phyloP scores from a whole-genome alignment of 176 grass and related monocot species.

The Carex pumila region DNA sequence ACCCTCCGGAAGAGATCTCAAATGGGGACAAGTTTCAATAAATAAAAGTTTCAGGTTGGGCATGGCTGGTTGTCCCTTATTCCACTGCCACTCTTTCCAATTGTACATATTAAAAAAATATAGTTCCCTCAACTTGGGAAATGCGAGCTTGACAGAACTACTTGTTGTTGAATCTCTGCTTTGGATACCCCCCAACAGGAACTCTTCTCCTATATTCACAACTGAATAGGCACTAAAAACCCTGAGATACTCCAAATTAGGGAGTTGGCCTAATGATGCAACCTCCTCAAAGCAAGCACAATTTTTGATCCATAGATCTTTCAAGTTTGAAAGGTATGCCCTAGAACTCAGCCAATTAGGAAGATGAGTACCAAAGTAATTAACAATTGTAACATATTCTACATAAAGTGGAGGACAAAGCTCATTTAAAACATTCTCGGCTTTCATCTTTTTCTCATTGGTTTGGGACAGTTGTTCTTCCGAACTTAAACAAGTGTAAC shows the following conservation, averaged over 20 bases:
- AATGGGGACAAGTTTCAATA: background rate
- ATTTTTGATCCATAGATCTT: background rate
- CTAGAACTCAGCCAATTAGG: background rate
- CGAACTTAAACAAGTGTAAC: background rate
- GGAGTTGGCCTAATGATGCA: background rate
- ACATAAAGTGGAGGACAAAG: background rate
- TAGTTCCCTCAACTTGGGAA: background rate
- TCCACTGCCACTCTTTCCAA: background rate
- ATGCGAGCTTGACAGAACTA: background rate
- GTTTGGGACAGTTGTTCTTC: background rate
- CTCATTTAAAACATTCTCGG: background rate
- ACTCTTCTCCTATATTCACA: background rate
- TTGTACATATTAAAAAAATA: background rate
- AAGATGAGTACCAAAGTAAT: background rate
- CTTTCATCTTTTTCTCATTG: background rate
- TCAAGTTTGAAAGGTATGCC: background rate
- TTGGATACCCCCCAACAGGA: background rate
- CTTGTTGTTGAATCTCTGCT: background rate
- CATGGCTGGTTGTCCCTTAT: background rate
- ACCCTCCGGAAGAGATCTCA: background rate
- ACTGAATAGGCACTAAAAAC: background rate
- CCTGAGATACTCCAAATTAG: background rate
- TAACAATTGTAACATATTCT: background rate
- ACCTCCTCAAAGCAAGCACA: background rate
- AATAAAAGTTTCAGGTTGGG: background rate